Evolutionary conservation across 2,329 filamentous ascomycete genomes (phyloP).

Genomic region (Aspergillus sp.): DNA sequence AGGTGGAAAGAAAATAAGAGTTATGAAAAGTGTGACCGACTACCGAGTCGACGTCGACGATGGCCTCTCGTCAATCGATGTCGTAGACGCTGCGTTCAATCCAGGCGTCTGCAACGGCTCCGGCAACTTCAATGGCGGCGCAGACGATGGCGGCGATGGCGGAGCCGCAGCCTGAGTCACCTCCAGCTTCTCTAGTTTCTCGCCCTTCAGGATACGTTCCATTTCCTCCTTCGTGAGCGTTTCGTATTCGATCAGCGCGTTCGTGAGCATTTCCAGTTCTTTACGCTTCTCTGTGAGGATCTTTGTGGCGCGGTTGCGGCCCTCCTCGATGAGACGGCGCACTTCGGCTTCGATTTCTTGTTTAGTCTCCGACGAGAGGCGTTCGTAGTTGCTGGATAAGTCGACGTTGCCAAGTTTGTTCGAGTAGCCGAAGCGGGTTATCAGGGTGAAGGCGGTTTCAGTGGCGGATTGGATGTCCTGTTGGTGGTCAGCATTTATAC

Average conservation of each 20-base stretch:
- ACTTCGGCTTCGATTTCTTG: constrained; percentile 83
- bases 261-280: constrained; percentile 79
- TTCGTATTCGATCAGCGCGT: constrained; percentile 89
- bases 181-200: constrained; percentile 63
- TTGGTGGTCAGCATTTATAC: constrained; percentile 9
- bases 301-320: constrained; percentile 61
- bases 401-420: constrained; percentile 82
- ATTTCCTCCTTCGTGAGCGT: constrained; percentile 85
- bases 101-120: constrained; percentile 30
- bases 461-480: constrained; percentile 82
- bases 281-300: constrained; percentile 67
- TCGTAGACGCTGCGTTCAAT: neutral
- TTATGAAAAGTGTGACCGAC: no score
- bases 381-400: constrained; percentile 68
- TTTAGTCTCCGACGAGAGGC: constrained; percentile 78
- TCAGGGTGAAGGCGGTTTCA: constrained; percentile 72
- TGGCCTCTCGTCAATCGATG: no score
- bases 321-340: constrained; percentile 72
- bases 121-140: constrained; percentile 56
- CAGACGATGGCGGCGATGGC: constrained; percentile 40
- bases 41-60: no score
- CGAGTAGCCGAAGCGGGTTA: constrained; percentile 85
- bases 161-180: no score
- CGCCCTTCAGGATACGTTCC: constrained; percentile 77
- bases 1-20: no score